Evolutionary conservation across 495 filamentous ascomycete species (phyloP), one percentile per base, ranked within the genome.

Genomic region (Entonaema liquescens): DNA sequence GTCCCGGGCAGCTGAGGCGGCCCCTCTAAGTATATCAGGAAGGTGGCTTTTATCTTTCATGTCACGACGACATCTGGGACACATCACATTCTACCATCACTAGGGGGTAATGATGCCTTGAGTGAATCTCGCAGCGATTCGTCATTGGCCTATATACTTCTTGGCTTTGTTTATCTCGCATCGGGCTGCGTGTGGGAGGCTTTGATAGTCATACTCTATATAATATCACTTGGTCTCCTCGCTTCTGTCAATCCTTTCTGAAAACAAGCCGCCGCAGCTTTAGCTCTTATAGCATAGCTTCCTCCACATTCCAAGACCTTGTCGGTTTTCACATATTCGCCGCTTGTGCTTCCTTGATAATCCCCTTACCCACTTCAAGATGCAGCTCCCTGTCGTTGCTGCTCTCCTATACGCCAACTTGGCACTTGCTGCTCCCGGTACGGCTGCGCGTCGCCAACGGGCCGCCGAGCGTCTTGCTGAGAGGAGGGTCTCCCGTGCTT

Each of bases 301-400:
- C 36, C 35, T 31, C 50, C 13, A n/a, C 50, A 28, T 53, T 29
- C 50, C 26, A 26, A 19, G 42, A 23, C 19, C 19, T 47, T 4
- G 8, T 23, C 15, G 42, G 1, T 17, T 49, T 17, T n/a, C 61
- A 26, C 40, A 5, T 15, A 36, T 40, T 36, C 40, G 60, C 26
- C 23, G 7, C 8, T 23, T 31, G 28, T 40, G n/a, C 21, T n/a
- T 54, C 26, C 36, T 28, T 36, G 50, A 21, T 23, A 54, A 12
- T 12, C 17, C 7, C 29, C 11, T 61, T 12, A 11, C 47, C 38
- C 9, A 47, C 2, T 42, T 66, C 71, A 70, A 58, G 23, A 76
- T 76, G 74, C 73, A 72, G 62, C 52, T 65, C 54, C 57, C 65
- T 11, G 54, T 67, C 28, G 42, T 72, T 36, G 62, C 62, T 33